A percentile compares a stretch with the other conserved stretches of the same genome.
phyloP scores from a whole-genome alignment of 805 yeast species.

The Metschnikowia dekortorum region DNA sequence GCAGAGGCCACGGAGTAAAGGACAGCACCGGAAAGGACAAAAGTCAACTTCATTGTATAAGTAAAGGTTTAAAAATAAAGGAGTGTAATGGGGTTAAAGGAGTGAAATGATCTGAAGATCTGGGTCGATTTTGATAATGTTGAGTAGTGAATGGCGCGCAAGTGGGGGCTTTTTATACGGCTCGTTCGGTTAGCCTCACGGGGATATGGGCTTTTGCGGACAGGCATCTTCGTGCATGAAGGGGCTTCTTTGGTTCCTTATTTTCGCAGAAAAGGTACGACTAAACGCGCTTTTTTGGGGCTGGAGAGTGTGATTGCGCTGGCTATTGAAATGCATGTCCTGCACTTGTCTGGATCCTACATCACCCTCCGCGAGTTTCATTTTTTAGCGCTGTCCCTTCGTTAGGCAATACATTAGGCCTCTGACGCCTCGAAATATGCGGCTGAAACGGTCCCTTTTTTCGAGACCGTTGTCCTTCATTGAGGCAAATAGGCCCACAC shows the following conservation, averaged over 20 bases:
- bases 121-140: not conserved
- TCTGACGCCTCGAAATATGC: not conserved
- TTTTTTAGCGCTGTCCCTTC: not conserved
- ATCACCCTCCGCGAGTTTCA: not conserved
- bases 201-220: conserved; percentile 1
- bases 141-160: not conserved
- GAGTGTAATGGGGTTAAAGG: not conserved
- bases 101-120: not conserved
- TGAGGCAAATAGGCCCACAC: not conserved
- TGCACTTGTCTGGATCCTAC: not conserved
- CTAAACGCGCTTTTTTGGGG: not conserved
- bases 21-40: conserved; percentile 17
- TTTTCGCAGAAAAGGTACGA: not conserved
- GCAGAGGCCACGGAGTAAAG: conserved; percentile 22
- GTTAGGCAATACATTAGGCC: not conserved
- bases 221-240: not conserved
- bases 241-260: not conserved
- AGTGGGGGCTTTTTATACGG: not conserved
- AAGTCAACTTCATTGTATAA: conserved; percentile 2
- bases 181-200: not conserved
- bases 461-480: not conserved
- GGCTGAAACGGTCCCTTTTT: not conserved
- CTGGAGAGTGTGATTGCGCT: not conserved
- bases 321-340: not conserved
- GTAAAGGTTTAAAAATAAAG: not conserved